phyloP scores from a whole-genome alignment of 345 rosid species.

The Dovyalis caffra region DNA sequence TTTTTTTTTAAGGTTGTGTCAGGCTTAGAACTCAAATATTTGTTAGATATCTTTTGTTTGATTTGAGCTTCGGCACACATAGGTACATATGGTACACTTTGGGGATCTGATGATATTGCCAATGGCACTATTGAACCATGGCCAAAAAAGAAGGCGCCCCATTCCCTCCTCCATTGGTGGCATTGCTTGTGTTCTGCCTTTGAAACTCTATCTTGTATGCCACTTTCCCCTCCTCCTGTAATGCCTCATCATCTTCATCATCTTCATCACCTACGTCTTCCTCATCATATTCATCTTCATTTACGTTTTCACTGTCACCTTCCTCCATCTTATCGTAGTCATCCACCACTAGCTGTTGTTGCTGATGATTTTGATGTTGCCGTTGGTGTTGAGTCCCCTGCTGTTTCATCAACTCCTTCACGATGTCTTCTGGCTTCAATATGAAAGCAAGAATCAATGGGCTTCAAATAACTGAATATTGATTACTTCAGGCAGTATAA shows the following conservation, averaged over 20 bases:
- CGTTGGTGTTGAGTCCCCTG: conserved; percentile 31
- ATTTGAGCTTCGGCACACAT: conserved; percentile 40
- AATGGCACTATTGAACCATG: conserved; percentile 45
- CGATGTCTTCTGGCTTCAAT: conserved; percentile 84
- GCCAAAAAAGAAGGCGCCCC: conserved; percentile 56
- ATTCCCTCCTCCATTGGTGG: conserved; percentile 55
- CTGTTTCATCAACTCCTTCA: conserved; percentile 56
- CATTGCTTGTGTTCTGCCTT: conserved; percentile 30
- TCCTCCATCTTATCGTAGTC: conserved; percentile 48
- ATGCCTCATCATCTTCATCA: conserved; percentile 42
- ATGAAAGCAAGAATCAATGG: conserved; percentile 39
- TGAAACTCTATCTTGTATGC: conserved; percentile 59
- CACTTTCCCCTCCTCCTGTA: conserved; percentile 48
- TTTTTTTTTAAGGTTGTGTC: conserved; percentile 11
- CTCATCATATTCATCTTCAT: conserved; percentile 10
- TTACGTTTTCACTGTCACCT: conserved; percentile 34
- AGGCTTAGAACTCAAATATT: conserved; percentile 15
- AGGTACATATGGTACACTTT: conserved; percentile 40
- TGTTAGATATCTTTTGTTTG: conserved; percentile 21
- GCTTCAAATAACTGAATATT: not conserved
- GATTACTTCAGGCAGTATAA: not conserved
- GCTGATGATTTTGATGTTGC: conserved; percentile 18
- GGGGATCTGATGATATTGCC: not conserved
- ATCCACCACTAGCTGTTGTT: conserved; percentile 37
- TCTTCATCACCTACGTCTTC: conserved; percentile 36